phyloP scores from a whole-genome alignment of 208 protist species.

The Leishmania mexicana region DNA sequence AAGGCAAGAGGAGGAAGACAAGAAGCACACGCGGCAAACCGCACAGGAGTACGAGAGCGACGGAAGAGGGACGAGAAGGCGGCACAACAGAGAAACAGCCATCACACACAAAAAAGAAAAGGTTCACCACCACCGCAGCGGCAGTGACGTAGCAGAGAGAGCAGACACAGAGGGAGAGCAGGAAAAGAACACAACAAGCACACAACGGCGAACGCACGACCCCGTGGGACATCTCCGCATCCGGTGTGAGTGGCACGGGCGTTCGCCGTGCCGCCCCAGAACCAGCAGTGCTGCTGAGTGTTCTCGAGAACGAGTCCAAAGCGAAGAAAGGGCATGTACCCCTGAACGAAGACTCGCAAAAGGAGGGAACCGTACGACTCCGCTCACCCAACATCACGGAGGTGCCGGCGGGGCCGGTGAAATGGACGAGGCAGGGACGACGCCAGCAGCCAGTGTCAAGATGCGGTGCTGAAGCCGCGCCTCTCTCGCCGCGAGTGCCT shows the following conservation, averaged over 20 bases:
- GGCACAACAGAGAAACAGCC: not conserved
- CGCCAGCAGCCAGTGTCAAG: not conserved
- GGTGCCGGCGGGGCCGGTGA: no score
- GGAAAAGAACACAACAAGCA: not conserved
- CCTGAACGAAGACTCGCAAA: not conserved
- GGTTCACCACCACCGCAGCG: not conserved
- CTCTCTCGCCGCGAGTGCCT: constrained; percentile 18
- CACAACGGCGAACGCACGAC: not conserved
- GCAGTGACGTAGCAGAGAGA: not conserved
- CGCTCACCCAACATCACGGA: not conserved
- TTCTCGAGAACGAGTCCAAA: not conserved
- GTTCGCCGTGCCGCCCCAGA: not conserved
- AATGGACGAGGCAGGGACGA: not conserved
- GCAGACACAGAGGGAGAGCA: not conserved
- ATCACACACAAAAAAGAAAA: not conserved
- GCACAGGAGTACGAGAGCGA: not conserved
- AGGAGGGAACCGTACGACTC: not conserved
- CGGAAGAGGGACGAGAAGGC: not conserved
- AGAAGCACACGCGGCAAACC: not conserved
- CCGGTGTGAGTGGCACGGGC: not conserved
- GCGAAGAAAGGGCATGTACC: not conserved
- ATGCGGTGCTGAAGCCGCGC: constrained; percentile 5
- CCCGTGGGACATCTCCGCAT: not conserved
- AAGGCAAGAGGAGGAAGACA: not conserved
- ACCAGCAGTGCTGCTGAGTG: not conserved